phyloP scores from a whole-genome alignment of 257 asterid species.

The Ligustrum vulgare region DNA sequence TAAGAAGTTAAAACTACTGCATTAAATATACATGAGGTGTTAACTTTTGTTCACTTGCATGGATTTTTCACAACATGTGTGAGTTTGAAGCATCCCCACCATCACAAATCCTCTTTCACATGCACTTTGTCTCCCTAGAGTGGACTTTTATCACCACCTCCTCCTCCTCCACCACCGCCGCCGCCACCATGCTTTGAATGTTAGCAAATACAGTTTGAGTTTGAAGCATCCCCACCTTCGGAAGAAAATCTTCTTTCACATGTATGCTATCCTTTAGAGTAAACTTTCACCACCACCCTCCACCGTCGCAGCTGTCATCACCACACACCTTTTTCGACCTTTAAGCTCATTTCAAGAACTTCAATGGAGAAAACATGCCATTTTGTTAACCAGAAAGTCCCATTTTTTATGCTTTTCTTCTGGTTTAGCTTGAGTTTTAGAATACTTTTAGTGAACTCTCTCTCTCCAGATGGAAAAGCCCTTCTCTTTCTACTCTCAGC shows the following conservation, averaged over 20 bases:
- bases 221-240: slow-evolving; percentile 36
- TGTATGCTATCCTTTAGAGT: slow-evolving; percentile 50
- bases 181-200: not conserved
- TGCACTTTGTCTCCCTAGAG: slow-evolving; percentile 51
- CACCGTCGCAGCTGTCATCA: slow-evolving; percentile 10
- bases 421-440: slow-evolving; percentile 21
- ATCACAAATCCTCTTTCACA: slow-evolving; percentile 35
- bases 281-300: slow-evolving; percentile 28
- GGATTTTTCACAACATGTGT: slow-evolving; percentile 39
- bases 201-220: slow-evolving; percentile 36
- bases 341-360: slow-evolving; percentile 17
- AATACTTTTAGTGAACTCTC: slow-evolving; percentile 30
- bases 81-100: slow-evolving; percentile 38
- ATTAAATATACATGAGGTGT: slow-evolving; percentile 2
- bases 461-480: slow-evolving; percentile 83
- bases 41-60: slow-evolving; percentile 46
- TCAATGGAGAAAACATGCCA: slow-evolving; percentile 41
- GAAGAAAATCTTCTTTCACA: slow-evolving; percentile 32
- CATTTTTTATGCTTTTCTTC: slow-evolving; percentile 30
- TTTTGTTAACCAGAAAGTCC: slow-evolving; percentile 6
- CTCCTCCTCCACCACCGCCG: slow-evolving; percentile 17
- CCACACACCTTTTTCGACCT: not conserved
- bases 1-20: slow-evolving; percentile 18
- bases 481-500: slow-evolving; percentile 70
- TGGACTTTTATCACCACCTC: slow-evolving; percentile 31